phyloP scores from a whole-genome alignment of 768 basidiomycete species.

The Pulveroboletus frians region DNA sequence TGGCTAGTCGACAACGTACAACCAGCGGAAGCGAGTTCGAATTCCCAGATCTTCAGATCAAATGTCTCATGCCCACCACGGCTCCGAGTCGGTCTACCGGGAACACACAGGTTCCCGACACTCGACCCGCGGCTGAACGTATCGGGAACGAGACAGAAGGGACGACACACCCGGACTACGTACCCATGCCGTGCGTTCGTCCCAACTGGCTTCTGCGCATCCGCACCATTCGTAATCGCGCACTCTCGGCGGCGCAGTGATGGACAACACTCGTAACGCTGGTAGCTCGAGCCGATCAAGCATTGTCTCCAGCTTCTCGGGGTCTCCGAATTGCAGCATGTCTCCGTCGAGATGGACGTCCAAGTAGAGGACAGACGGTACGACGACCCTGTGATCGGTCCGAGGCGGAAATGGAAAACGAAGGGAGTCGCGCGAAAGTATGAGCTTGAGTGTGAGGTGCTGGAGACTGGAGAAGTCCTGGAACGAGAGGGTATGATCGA shows the following conservation, averaged over 20 bases:
- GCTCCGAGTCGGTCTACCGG: background rate
- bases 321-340: slow-evolving; percentile 18
- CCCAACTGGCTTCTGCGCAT: background rate
- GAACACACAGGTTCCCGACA: slow-evolving; percentile 2
- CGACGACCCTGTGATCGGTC: background rate
- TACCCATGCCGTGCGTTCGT: slow-evolving; percentile 12
- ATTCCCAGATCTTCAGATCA: background rate
- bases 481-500: slow-evolving; percentile 19
- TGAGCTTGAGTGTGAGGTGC: slow-evolving; percentile 14
- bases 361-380: slow-evolving; percentile 7
- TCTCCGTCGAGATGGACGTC: slow-evolving; percentile 21
- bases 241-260: slow-evolving; percentile 5
- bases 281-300: slow-evolving; percentile 23
- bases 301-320: slow-evolving; percentile 11
- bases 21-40: too few relatives aligned
- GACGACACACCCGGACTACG: slow-evolving; percentile 7
- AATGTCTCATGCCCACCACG: background rate
- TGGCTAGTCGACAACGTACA: too few relatives aligned
- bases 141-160: slow-evolving; percentile 13
- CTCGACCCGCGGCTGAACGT: slow-evolving; percentile 2
- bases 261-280: slow-evolving; percentile 10
- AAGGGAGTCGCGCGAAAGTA: slow-evolving; percentile 6
- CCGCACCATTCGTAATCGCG: background rate
- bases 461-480: slow-evolving; percentile 15
- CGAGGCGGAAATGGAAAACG: slow-evolving; percentile 9